These are phyloP conservation scores for Trametes cingulata DNA, from an alignment of 768 basidiomycete genomes.

Conservation along the genomic window DNA sequence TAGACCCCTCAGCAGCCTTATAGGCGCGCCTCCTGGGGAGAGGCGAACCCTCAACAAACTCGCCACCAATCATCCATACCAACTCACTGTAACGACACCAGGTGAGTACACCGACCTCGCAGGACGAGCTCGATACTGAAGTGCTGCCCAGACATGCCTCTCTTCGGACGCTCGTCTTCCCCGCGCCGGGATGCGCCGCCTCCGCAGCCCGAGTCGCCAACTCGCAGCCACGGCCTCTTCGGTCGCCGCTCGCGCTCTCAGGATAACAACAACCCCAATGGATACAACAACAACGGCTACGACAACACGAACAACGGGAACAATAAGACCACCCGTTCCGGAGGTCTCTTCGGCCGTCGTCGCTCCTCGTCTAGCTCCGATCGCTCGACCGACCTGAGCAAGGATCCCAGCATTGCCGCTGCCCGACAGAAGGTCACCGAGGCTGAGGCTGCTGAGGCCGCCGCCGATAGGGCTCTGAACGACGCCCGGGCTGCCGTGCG, in stretches of 20 bases:
- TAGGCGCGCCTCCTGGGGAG: background rate
- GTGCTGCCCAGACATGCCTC: slow-evolving; percentile 27
- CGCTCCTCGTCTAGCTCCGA: slow-evolving; percentile 24
- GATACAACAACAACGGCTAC: slow-evolving; percentile 3
- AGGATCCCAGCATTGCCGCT: slow-evolving; percentile 47
- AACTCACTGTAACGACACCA: background rate
- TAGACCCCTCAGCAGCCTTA: background rate
- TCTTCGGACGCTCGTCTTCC: slow-evolving; percentile 27
- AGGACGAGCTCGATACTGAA: background rate
- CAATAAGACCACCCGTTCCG: slow-evolving; percentile 3
- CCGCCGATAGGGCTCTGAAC: slow-evolving; percentile 51
- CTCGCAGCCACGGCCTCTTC: slow-evolving; percentile 27
- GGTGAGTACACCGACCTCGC: background rate
- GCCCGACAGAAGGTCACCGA: slow-evolving; percentile 53
- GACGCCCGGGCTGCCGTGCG: slow-evolving; percentile 48
- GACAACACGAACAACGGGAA: slow-evolving; percentile 7
- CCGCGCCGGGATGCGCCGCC: slow-evolving; percentile 16
- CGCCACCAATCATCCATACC: background rate
- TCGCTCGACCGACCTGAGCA: slow-evolving; percentile 20
- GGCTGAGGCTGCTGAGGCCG: slow-evolving; percentile 52
- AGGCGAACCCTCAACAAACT: background rate
- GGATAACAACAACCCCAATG: slow-evolving; percentile 3
- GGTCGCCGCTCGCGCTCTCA: slow-evolving; percentile 25
- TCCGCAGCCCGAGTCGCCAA: slow-evolving; percentile 20
- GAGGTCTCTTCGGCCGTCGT: slow-evolving; percentile 31